Base-by-base conservation (phyloP, 805 yeast genomes). In the Saccharomycopsis microspora region DNA sequence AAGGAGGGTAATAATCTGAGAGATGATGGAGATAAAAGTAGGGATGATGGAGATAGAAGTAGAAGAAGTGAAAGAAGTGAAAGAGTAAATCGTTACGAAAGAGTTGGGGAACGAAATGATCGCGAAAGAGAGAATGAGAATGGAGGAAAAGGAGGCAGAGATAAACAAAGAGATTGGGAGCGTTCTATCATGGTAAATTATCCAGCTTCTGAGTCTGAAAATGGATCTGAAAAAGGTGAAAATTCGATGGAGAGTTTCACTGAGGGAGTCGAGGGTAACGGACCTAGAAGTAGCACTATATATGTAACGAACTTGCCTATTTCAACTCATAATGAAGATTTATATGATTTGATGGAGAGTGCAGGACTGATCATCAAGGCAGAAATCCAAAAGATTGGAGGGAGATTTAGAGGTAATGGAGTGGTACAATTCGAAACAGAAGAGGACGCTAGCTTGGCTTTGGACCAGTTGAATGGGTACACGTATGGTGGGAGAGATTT, bases 301-400 rank as follows among this genome's bases (percentile, higher is more conserved):
- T 83, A 66, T 60, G 88, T 84, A 28, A 73, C 72, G 41, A 90
- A 90, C 67, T 69, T 90, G 59, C 97, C 97, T 32, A 86, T 77
- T 72, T 82, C 88, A 45, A 89, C 97, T n/a, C 77, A 87, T 33
- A 80, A 81, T 55, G 80, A 82, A 49, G 97, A 90, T 64, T 72
- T 90, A 55, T 76, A 71, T 54, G 96, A 89, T 55, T 72, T 90
- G 50, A 89, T 89, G 61, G 90, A 82, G 61, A 82, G 90, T 36
- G 76, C 88, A 47, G 95, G 96, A 28, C 67, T 74, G 43, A 86
- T 90, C 11, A 68, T 64, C 39, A 73, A 72, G 40, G 96, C 96
- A 27, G 95, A 86, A 62, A 71, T 90, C 52, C 85, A 80, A 61
- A 42, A 36, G 27, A 60, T 69, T 3, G 64, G 66, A 36, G 90